These are phyloP conservation scores for Chlorella sp. DNA, from an alignment of 139 green algal genomes.

Conservation along the genomic window DNA sequence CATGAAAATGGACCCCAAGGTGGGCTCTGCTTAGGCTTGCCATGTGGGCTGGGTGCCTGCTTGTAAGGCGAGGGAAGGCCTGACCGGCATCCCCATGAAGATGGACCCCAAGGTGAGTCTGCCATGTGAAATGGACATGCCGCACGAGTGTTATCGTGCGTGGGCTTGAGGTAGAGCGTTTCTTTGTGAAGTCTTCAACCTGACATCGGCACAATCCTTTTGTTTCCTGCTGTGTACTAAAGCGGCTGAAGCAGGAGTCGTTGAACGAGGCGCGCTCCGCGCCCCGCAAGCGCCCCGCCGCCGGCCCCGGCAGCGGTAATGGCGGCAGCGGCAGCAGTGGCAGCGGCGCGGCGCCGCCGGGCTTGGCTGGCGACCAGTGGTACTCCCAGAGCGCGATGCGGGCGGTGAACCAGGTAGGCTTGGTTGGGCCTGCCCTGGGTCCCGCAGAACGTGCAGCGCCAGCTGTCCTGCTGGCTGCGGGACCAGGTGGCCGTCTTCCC, in stretches of 20 bases:
- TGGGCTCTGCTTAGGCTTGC: too few relatives aligned
- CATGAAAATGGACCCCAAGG: constrained; percentile 67
- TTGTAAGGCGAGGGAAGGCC: not conserved
- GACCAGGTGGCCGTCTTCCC: constrained; percentile 55
- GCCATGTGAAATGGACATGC: too few relatives aligned
- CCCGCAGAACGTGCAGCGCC: too few relatives aligned
- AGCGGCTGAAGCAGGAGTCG: constrained; percentile 56
- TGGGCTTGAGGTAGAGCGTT: too few relatives aligned
- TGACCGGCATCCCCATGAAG: constrained; percentile 89
- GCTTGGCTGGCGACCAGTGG: constrained; percentile 62
- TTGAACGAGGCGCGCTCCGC: constrained; percentile 67
- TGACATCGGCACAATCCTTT: too few relatives aligned
- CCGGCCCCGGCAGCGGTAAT: not conserved
- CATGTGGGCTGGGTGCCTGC: too few relatives aligned
- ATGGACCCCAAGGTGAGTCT: constrained; percentile 62
- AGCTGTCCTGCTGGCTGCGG: constrained; percentile 83
- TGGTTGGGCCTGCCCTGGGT: not conserved
- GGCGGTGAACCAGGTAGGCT: constrained; percentile 17
- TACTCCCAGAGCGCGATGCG: constrained; percentile 14
- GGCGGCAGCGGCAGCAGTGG: not conserved
- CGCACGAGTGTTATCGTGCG: too few relatives aligned
- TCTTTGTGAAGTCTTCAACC: too few relatives aligned
- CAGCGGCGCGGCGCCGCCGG: not conserved
- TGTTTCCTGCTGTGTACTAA: not conserved
- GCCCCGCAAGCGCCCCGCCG: constrained; percentile 15